Evolutionary conservation across 768 basidiomycete genomes (phyloP), one percentile per base, ranked within the genome.

Genomic region (Pholiota microspora): DNA sequence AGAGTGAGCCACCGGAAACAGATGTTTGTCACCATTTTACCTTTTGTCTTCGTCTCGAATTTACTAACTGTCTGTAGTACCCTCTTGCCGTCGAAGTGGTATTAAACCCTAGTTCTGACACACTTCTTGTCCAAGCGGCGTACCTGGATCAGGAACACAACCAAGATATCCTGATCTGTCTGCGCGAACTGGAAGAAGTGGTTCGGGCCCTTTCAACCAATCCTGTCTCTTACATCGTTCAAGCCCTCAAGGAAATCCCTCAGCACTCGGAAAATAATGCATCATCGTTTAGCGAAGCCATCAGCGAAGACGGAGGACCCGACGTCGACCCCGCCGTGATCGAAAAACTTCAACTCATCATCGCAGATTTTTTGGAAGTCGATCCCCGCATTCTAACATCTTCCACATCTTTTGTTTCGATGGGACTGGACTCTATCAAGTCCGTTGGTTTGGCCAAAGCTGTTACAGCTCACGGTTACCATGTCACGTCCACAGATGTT

Each of bases 361-460:
- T 70, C 23, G 56, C 64, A 24, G 56, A 68, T 12, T 72, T 72
- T 49, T 56, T 72, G 38, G 57, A 59, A 15, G 54, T 72, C 18
- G 46, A 62, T 24, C 50, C 62, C 13, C 35, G 45, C 0, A 35
- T 69, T 13, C 21, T 72, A 18, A 59, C 55, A 10, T 53, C 63
- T 13, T 59, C 56, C 10, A 66, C 67, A 8, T 78, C 79, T 3
- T 69, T 80, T 24, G 62, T 80, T 10, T 72, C 78, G 4, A 62
- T 80, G 49, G 78, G 78, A 7, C 59, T 80, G 27, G 78, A 80
- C 56, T 80, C 78, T 6, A 74, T 80, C 54, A 73, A 71, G 55
- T 73, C 78, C 0, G 72, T 80, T 8, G 76, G 77, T 2, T 62
- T 80, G 31, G 69, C 76, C 27, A 72, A 68, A 48, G 29, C 53